Base-by-base conservation (phyloP, 805 yeast species). In the Wickerhamia fluorescens region DNA sequence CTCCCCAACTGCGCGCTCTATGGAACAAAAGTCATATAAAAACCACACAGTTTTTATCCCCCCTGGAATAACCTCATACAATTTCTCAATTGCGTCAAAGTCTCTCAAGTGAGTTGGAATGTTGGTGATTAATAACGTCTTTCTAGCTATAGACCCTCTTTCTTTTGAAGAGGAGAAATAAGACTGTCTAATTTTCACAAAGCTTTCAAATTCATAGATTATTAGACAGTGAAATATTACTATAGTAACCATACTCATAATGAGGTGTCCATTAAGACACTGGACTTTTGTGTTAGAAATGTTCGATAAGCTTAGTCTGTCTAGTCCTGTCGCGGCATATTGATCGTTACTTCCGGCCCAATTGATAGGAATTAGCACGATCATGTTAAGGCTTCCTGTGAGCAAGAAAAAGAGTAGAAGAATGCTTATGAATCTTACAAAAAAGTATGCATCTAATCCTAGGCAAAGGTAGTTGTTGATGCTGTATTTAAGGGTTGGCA, bases 381-480 rank as follows among this genome's bases (percentile, higher is more conserved):
- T 70, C 16, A 81, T 53, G 31, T 75, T 71, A 7, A 79, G 34
- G 0, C 69, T 29, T 0, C 84, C 77, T 14, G 79, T 49, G 0
- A 67, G 62, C 2, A 58, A 41, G 43, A 78, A 79, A 25, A 78
- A 60, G 2, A 68, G 36, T 18, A 73, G 44, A 7, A 81, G 44
- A 4, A 78, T 54, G 27, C 59, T 50, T 25, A 85, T 44, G 41
- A 70, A 84, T 28, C 95, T 51, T 3, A 84, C 42, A 38, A 83
- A 78, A 44, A 79, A 77, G 47, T 79, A 84, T 0, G 87, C 75
- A 49, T 86, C 95, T 6, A 83, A 47, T 0, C 95, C 94, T 36
- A 69, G 53, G 1, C 59, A 51, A 16, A 64, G 45, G 41, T 73
- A 77, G 16, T 58, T 54, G 6, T 61, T 57, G 4, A 72, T 55